Evolutionary conservation across 2,329 filamentous ascomycete species (phyloP), one percentile per base, ranked within the genome.

Genomic region (Macroventuria anomochaeta): DNA sequence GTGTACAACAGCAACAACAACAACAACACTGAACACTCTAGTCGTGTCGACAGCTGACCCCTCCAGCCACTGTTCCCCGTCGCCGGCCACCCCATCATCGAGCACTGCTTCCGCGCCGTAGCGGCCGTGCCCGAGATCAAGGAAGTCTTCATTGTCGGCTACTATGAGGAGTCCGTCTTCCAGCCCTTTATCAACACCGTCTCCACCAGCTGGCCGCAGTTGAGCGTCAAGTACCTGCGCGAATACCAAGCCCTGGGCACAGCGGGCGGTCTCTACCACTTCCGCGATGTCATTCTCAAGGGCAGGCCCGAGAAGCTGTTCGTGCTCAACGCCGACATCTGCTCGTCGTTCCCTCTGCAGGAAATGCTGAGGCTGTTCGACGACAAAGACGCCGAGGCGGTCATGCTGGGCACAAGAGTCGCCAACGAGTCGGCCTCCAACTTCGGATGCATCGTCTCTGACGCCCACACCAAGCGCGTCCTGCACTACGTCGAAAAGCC

Each of bases 401-500:
- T 97, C 64, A 97, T 99, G 74, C 82, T 99, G 61, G 95, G 95
- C 47, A 99, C 95, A 33, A 84, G 92, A 49, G 91, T 97, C 53
- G 87, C 87, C 72, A 91, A 96, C 71, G 93, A 97, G 52, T 90
- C 93, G 17, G 93, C 95, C 26, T 89, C 85, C 68, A 97, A 97
- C 82, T 99, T 97, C 74, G 95, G 95, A 59, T 99, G 95, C 83
- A 96, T 97, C 71, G 95, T 97, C 52, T 95, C 90, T 50, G 95
- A 99, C 76, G 81, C 89, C 36, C 91, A 97, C 79, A 96, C 90
- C 61, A 93, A 93, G 75, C 91, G 93, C 63, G 95, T 99, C 38
- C 87, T 97, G 56, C 95, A 99, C 81, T 97, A 99, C 79, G 95
- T 99, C 75, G 95, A 97, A 84, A 97, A 97, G 82, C 95, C 95